Conservation (phyloP, 1,284 basidiomycete genomes). For the Bjerkandera adusta region DNA sequence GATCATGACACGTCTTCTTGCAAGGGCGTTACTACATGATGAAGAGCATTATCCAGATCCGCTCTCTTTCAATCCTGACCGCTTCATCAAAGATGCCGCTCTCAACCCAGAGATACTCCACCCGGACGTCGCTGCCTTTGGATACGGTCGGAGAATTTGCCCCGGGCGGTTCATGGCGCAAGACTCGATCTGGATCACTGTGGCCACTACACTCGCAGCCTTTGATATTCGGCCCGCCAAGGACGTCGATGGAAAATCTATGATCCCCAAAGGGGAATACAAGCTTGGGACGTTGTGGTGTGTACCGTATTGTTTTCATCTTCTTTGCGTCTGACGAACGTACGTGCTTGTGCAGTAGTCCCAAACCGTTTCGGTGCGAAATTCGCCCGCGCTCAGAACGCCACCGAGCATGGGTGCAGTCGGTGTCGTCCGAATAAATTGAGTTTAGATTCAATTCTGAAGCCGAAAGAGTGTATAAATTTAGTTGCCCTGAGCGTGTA, state of each 20-base stretch:
- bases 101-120: conserved; percentile 2
- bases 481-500: too few species aligned
- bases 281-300: background rate
- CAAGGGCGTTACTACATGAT: conserved; percentile 5
- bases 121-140: conserved; percentile 10
- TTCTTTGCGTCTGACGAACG: too few species aligned
- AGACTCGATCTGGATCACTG: conserved; percentile 6
- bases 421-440: too few species aligned
- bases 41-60: conserved; percentile 6
- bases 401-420: too few species aligned
- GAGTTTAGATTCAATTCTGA: too few species aligned
- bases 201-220: conserved; percentile 37
- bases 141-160: conserved; percentile 12
- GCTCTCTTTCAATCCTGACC: background rate
- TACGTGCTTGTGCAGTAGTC: background rate
- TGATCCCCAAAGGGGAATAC: conserved; percentile 1
- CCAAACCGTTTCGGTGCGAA: conserved; percentile 3
- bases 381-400: conserved; percentile 4
- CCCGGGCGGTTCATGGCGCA: conserved; percentile 1
- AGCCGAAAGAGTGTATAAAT: too few species aligned
- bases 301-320: background rate
- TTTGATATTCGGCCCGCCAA: conserved; percentile 36
- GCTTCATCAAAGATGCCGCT: conserved; percentile 4
- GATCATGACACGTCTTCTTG: background rate
- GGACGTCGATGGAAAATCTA: conserved; percentile 31